phyloP scores from a whole-genome alignment of 1,139 yeast genomes.

The Yamadazyma membranifaciens region DNA sequence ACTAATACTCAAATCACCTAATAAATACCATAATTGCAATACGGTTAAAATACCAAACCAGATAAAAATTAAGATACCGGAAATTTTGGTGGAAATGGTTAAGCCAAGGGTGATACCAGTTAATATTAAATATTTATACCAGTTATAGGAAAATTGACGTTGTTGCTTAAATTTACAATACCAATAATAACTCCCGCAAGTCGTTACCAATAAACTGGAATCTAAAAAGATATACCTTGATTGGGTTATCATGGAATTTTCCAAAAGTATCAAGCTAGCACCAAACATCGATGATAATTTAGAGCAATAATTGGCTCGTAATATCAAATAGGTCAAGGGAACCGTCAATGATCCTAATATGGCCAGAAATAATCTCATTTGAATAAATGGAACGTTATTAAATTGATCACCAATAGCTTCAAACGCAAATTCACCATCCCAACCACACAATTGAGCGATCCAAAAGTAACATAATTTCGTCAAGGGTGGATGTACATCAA shows the following conservation, averaged over 20 bases:
- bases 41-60: slow-evolving; percentile 49
- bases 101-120: slow-evolving; percentile 56
- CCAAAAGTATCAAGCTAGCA: slow-evolving; percentile 45
- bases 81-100: slow-evolving; percentile 48
- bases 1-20: slow-evolving; percentile 55
- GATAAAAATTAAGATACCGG: slow-evolving; percentile 50
- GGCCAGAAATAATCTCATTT: slow-evolving; percentile 34
- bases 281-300: slow-evolving; percentile 44
- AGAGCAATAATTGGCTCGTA: slow-evolving; percentile 49
- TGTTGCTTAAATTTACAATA: slow-evolving; percentile 41
- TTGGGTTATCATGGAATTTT: slow-evolving; percentile 53
- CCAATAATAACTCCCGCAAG: slow-evolving; percentile 41
- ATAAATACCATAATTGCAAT: slow-evolving; percentile 50
- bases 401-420: slow-evolving; percentile 32
- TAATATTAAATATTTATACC: slow-evolving; percentile 43
- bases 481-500: slow-evolving; percentile 66
- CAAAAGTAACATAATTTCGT: slow-evolving; percentile 47
- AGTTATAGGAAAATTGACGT: slow-evolving; percentile 34
- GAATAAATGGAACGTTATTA: slow-evolving; percentile 30
- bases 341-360: slow-evolving; percentile 45
- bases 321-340: slow-evolving; percentile 44
- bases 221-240: slow-evolving; percentile 52
- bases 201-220: slow-evolving; percentile 46
- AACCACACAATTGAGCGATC: slow-evolving; percentile 40
- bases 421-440: slow-evolving; percentile 43